Percentiles rank a stretch among this genome's conserved stretches.
Evolutionary conservation across 2,329 filamentous ascomycete genomes (phyloP).

Genomic region (Thelonectria discophora): DNA sequence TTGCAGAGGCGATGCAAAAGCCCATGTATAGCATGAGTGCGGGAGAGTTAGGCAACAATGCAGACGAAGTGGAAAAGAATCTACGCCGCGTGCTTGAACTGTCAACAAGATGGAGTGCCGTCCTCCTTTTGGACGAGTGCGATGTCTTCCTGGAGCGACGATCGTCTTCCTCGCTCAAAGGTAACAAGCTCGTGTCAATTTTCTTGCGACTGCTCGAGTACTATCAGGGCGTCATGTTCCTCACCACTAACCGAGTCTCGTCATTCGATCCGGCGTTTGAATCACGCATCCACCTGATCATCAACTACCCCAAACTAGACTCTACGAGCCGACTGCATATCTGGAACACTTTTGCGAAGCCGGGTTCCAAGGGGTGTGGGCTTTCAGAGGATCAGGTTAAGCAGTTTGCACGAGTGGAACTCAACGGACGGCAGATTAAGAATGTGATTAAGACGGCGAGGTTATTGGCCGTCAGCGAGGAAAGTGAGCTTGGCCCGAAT

Average conservation of each 20-base stretch:
- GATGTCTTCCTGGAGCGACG: too few relatives aligned
- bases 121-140: too few relatives aligned
- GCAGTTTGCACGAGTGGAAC: constrained; percentile 1
- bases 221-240: constrained; percentile 1
- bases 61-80: too few relatives aligned
- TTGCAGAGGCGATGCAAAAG: too few relatives aligned
- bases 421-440: constrained; percentile 29
- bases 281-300: neutral
- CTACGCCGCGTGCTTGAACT: too few relatives aligned
- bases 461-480: constrained; percentile 10
- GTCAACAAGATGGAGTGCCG: too few relatives aligned
- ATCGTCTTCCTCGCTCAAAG: too few relatives aligned
- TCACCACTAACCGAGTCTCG: neutral
- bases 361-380: neutral
- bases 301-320: constrained; percentile 6
- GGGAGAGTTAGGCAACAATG: too few relatives aligned
- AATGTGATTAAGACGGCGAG: constrained; percentile 25
- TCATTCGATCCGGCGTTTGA: neutral
- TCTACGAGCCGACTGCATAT: neutral
- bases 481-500: neutral
- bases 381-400: constrained; percentile 9
- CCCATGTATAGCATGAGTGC: too few relatives aligned
- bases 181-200: neutral
- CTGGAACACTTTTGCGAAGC: constrained; percentile 14
- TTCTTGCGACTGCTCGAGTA: neutral